Evolutionary conservation across 192 early-diverging fungal species (phyloP), one percentile per base, ranked within the genome.

Genomic region (Glomus cerebriforme): DNA sequence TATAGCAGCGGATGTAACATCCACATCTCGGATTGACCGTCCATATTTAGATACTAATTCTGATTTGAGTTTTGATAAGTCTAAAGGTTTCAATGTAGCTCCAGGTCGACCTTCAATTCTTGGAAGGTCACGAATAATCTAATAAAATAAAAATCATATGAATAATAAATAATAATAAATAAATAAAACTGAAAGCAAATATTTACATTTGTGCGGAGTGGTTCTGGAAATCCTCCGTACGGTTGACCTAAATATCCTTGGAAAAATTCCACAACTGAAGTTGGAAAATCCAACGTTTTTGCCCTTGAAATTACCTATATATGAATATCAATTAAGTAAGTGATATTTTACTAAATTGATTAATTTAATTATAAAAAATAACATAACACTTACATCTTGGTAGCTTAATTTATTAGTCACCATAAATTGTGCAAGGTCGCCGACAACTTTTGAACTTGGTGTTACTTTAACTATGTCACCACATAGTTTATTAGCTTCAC

Each of bases 381-480:
- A 66, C 17, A 7, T 0, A 49, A n/a, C 15, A 78, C 77, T 69
- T 69, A 78, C 77, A 35, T 96, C 94, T 68, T 93, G 81, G 59
- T 88, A 91, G 0, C 79, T 86, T 43, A 97, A 85, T 32, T 93
- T 90, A 86, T 96, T 95, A 39, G 96, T 92, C 26, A 98, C 97
- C 95, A 99, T 95, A 80, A 99, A 97, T 87, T 99, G 97, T 43
- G 97, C 97, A 75, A 99, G 90, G 86, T 99, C 97, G 62, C 97
- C 97, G 17, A 99, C 96, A 19, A 99, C 97, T 88, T 99, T 99
- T 86, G 94, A 95, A 77, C 95, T 96, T 22, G 97, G 97, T 12
- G 97, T 99, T 54, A 99, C 97, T 91, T 99, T 99, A 81, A 96
- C 93, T 82, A 99, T 94, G 75, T 97, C 96, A 60, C 97, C 97